phyloP scores from a whole-genome alignment of 352 stramenopile genomes.

The Pythium volutum region DNA sequence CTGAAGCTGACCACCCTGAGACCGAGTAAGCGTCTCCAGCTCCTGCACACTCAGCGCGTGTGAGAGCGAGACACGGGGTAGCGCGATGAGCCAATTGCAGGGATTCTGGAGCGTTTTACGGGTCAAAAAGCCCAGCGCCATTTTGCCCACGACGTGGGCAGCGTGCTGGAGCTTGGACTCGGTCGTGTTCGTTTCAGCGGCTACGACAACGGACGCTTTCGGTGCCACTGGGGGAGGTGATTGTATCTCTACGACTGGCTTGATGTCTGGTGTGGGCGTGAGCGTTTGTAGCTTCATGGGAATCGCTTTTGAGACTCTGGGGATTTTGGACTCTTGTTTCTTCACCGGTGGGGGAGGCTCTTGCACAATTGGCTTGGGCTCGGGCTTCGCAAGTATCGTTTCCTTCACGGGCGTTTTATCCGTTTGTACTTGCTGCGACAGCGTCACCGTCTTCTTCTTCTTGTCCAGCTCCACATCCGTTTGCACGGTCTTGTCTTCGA shows the following conservation, averaged over 20 bases:
- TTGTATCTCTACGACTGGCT: slow-evolving; percentile 2
- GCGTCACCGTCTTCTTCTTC: not conserved
- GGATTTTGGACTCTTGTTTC: slow-evolving; percentile 4
- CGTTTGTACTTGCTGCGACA: slow-evolving; percentile 33
- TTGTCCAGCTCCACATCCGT: slow-evolving; percentile 41
- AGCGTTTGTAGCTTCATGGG: not conserved
- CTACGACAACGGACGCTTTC: not conserved
- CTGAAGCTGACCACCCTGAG: slow-evolving; percentile 3
- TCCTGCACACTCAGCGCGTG: slow-evolving; percentile 35
- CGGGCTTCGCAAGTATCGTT: not conserved
- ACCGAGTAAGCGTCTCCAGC: slow-evolving; percentile 17
- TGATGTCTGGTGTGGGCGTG: not conserved
- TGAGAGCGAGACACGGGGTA: slow-evolving; percentile 32
- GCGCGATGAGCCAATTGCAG: slow-evolving; percentile 47
- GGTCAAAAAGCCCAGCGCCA: slow-evolving; percentile 44
- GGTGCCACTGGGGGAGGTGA: not conserved
- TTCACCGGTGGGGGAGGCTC: not conserved
- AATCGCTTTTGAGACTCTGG: not conserved
- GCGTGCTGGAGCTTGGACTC: slow-evolving; percentile 34
- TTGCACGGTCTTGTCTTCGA: slow-evolving; percentile 59
- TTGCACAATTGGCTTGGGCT: slow-evolving; percentile 10
- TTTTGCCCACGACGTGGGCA: slow-evolving; percentile 45
- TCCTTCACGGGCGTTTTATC: not conserved
- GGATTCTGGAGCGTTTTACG: slow-evolving; percentile 37
- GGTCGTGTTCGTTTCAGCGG: not conserved